phyloP scores from a whole-genome alignment of 768 basidiomycete genomes.

The Termitomyces sp. region DNA sequence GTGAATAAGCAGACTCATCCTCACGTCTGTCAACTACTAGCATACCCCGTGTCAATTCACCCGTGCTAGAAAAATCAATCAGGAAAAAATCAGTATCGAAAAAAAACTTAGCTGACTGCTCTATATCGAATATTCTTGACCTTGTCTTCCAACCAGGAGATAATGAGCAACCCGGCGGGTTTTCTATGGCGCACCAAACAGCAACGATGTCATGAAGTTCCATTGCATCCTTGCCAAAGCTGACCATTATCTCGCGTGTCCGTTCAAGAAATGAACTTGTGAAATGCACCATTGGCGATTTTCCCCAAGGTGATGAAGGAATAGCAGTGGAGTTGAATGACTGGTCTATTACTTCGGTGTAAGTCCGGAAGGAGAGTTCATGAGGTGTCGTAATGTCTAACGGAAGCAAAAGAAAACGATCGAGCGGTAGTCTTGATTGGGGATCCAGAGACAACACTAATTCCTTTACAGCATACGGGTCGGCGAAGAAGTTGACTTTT shows the following conservation, averaged over 20 bases:
- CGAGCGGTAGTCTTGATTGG: constrained; percentile 50
- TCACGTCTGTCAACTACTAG: constrained; percentile 77
- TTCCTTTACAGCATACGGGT: constrained; percentile 79
- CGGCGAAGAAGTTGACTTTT: constrained; percentile 82
- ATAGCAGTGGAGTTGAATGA: constrained; percentile 43
- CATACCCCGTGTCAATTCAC: constrained; percentile 85
- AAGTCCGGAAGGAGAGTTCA: constrained; percentile 68
- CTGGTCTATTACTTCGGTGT: constrained; percentile 59
- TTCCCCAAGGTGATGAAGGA: constrained; percentile 46
- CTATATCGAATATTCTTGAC: constrained; percentile 60
- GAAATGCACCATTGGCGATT: constrained; percentile 68
- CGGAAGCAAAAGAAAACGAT: constrained; percentile 68
- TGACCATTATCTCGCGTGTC: constrained; percentile 72
- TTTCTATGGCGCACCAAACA: constrained; percentile 81
- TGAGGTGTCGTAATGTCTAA: constrained; percentile 84
- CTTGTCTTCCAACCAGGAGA: constrained; percentile 54
- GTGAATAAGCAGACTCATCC: constrained; percentile 60
- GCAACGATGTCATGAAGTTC: constrained; percentile 90
- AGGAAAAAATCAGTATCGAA: not conserved
- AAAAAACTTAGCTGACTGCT: constrained; percentile 44
- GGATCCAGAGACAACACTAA: constrained; percentile 45
- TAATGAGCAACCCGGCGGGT: constrained; percentile 46
- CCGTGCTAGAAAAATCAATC: constrained; percentile 34
- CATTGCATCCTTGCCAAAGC: constrained; percentile 80
- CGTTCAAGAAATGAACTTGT: constrained; percentile 77